These are phyloP conservation scores for Rhizopogon vesiculosus DNA, from an alignment of 768 basidiomycete species.

Conservation along the genomic window DNA sequence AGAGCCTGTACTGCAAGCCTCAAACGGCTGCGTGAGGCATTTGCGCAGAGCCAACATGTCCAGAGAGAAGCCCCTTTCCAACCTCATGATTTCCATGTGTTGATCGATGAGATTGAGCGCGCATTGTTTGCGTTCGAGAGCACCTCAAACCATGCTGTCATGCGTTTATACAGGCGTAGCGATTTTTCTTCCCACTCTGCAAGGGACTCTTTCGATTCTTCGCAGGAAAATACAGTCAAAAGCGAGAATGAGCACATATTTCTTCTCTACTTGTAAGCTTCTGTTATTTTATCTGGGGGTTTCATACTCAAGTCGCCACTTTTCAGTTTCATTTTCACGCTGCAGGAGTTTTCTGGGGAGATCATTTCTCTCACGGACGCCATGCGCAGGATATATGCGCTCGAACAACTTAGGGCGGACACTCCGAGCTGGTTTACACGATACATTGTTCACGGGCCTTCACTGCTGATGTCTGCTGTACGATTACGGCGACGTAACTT, in stretches of 20 bases:
- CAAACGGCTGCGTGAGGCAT: conserved; percentile 59
- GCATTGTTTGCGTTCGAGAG: conserved; percentile 73
- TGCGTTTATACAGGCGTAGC: conserved; percentile 65
- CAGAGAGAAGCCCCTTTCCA: conserved; percentile 31
- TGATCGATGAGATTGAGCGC: conserved; percentile 62
- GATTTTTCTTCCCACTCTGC: conserved; percentile 23
- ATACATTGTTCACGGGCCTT: conserved; percentile 24
- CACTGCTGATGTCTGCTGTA: conserved; percentile 17
- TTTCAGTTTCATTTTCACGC: conserved; percentile 86
- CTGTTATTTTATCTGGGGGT: background rate
- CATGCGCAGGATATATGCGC: conserved; percentile 71
- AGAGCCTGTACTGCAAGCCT: conserved; percentile 56
- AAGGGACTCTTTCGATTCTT: conserved; percentile 12
- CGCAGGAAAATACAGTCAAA: conserved; percentile 33
- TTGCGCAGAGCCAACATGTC: conserved; percentile 38
- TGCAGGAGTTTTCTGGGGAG: conserved; percentile 92
- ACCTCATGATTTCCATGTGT: conserved; percentile 57
- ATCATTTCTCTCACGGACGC: conserved; percentile 78
- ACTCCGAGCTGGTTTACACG: conserved; percentile 36
- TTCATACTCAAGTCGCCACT: background rate
- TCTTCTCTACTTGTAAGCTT: conserved; percentile 85
- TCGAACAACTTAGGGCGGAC: conserved; percentile 46
- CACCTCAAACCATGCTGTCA: conserved; percentile 79
- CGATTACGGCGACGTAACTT: conserved; percentile 10
- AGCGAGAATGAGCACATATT: conserved; percentile 81